These are phyloP conservation scores for Orobanche coerulescens DNA, from an alignment of 257 asterid genomes.

Conservation along the genomic window DNA sequence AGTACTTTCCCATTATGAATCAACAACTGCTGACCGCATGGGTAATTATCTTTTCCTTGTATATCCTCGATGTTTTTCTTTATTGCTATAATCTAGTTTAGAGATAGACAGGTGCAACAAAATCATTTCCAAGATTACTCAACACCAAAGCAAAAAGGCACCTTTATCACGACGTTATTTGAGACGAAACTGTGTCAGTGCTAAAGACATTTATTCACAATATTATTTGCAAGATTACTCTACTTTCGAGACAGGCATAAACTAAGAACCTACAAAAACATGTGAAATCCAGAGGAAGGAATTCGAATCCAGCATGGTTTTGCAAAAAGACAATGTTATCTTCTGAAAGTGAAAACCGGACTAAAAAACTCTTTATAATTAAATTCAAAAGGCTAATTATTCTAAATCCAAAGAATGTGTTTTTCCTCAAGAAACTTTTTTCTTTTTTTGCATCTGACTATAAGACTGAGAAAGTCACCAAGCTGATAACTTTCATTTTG, in stretches of 20 bases:
- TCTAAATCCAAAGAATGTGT: neutral
- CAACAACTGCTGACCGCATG: slow-evolving; percentile 76
- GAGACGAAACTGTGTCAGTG: too few relatives aligned
- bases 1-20: slow-evolving; percentile 77
- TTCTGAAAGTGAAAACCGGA: neutral
- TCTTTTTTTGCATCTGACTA: neutral
- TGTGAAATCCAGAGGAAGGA: neutral
- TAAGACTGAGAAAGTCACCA: neutral
- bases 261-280: neutral
- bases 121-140: neutral
- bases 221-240: neutral
- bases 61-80: slow-evolving; percentile 73
- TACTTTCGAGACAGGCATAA: neutral
- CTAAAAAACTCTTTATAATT: neutral
- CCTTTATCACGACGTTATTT: too few relatives aligned
- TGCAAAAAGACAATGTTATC: neutral
- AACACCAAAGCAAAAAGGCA: too few relatives aligned
- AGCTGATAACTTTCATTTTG: neutral
- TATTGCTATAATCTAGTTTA: slow-evolving; percentile 58
- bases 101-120: neutral
- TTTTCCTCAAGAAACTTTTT: neutral
- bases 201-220: too few relatives aligned
- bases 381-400: neutral
- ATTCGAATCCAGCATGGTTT: neutral
- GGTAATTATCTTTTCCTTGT: slow-evolving; percentile 71